Conservation (phyloP, 1,139 yeast genomes). For the Pneumocystis wakefieldiae region DNA sequence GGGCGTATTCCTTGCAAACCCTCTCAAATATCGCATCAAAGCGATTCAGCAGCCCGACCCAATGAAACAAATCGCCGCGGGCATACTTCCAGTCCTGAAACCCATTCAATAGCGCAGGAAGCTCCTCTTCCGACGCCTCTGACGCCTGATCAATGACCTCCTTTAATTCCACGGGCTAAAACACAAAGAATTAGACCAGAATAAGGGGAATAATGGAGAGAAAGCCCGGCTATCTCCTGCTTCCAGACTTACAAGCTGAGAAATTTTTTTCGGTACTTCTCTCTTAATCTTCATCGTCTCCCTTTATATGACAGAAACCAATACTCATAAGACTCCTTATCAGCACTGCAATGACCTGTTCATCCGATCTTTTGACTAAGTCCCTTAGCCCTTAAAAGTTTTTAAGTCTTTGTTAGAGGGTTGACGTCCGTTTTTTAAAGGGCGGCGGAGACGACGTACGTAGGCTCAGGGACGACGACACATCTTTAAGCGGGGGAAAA, state of each 20-base stretch:
- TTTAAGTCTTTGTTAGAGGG: too few relatives aligned
- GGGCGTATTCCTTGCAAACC: constrained; percentile 39
- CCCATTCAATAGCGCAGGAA: background rate
- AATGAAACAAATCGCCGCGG: constrained; percentile 56
- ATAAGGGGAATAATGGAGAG: background rate
- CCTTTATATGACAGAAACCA: background rate
- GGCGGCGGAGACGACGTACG: too few relatives aligned
- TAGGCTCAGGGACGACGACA: too few relatives aligned
- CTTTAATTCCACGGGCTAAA: background rate
- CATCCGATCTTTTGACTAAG: background rate
- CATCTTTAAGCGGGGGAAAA: too few relatives aligned
- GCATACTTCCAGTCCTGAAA: constrained; percentile 43
- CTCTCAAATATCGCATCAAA: constrained; percentile 53
- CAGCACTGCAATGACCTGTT: background rate
- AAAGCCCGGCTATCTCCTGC: background rate
- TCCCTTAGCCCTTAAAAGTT: too few relatives aligned
- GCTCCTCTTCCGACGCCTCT: background rate
- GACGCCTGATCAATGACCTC: background rate
- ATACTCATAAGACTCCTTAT: background rate
- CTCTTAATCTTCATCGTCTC: background rate
- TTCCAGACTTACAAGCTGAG: background rate
- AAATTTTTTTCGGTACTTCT: background rate
- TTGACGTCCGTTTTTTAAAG: too few relatives aligned
- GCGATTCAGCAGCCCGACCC: constrained; percentile 63
- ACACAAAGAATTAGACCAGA: background rate